phyloP scores from a whole-genome alignment of 164 flowering plant genomes.

The Annona cherimola region DNA sequence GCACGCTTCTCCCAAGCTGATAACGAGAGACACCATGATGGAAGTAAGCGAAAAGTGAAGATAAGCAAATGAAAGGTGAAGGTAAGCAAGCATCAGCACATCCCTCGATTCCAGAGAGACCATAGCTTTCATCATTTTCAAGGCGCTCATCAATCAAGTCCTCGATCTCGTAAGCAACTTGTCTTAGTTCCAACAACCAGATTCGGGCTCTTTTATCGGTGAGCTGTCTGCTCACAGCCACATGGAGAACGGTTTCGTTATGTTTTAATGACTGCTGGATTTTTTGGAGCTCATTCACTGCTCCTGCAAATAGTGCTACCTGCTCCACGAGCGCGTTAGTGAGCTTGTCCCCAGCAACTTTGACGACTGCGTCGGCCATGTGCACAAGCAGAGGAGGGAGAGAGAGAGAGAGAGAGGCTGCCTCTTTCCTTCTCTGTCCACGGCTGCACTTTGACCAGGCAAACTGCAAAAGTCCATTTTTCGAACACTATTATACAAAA shows the following conservation, averaged over 20 bases:
- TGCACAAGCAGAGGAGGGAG: too few relatives aligned
- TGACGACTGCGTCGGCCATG: background rate
- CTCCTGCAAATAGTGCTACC: background rate
- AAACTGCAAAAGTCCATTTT: too few relatives aligned
- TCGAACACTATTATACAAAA: too few relatives aligned
- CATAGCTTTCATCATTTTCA: background rate
- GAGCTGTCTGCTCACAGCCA: background rate
- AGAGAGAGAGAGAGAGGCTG: too few relatives aligned
- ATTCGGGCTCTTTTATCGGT: background rate
- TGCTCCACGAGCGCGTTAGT: background rate
- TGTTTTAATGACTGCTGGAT: background rate
- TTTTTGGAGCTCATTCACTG: background rate
- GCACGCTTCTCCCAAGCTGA: background rate
- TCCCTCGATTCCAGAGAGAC: background rate
- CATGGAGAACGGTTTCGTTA: background rate
- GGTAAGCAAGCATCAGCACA: too few relatives aligned
- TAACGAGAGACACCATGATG: background rate
- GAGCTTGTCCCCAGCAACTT: background rate
- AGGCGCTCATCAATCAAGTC: background rate
- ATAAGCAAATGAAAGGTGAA: too few relatives aligned
- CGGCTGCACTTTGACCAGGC: too few relatives aligned
- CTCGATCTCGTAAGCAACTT: background rate
- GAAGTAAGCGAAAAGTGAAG: too few relatives aligned
- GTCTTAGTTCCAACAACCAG: background rate
- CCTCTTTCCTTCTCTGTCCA: too few relatives aligned